These are phyloP conservation scores for Pestalotiopsis sp. DNA, from an alignment of 2,329 filamentous ascomycete genomes.

Conservation along the genomic window DNA sequence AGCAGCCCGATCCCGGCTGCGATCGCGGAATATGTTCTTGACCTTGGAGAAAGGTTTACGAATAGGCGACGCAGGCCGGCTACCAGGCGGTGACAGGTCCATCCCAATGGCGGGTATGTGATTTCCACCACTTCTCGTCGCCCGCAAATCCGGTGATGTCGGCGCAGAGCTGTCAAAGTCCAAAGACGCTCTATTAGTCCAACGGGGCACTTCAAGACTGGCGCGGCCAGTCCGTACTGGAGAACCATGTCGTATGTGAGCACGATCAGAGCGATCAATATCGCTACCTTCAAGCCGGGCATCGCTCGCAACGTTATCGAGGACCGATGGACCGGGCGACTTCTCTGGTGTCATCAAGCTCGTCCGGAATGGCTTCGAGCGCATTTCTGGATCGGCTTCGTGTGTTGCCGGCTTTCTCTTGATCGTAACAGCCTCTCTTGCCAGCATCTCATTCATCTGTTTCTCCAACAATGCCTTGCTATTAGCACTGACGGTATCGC, in stretches of 20 bases:
- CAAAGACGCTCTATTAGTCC: slow-evolving; percentile 39
- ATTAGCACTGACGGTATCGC: slow-evolving; percentile 50
- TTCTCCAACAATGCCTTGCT: slow-evolving; percentile 59
- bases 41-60: slow-evolving; percentile 62
- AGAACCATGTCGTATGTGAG: slow-evolving; percentile 26
- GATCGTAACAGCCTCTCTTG: slow-evolving; percentile 51
- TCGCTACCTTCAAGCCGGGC: slow-evolving; percentile 24
- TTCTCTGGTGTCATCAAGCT: slow-evolving; percentile 32
- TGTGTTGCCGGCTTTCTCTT: slow-evolving; percentile 32
- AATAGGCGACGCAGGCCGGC: slow-evolving; percentile 64
- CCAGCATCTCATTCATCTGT: slow-evolving; percentile 64
- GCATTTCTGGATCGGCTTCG: slow-evolving; percentile 31
- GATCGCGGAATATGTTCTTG: slow-evolving; percentile 58
- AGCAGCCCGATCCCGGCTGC: slow-evolving; percentile 46
- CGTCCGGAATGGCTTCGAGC: slow-evolving; percentile 34
- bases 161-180: slow-evolving; percentile 50
- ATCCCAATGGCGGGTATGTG: slow-evolving; percentile 62
- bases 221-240: slow-evolving; percentile 37
- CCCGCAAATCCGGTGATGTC: slow-evolving; percentile 55
- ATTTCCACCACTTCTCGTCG: slow-evolving; percentile 44
- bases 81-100: slow-evolving; percentile 65
- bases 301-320: slow-evolving; percentile 18
- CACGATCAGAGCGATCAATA: slow-evolving; percentile 19
- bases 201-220: slow-evolving; percentile 53
- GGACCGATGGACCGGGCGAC: slow-evolving; percentile 16